A percentile compares a stretch with the other conserved stretches of the same genome.
Conservation (phyloP, 495 filamentous ascomycete genomes). For the Halenospora varia region DNA sequence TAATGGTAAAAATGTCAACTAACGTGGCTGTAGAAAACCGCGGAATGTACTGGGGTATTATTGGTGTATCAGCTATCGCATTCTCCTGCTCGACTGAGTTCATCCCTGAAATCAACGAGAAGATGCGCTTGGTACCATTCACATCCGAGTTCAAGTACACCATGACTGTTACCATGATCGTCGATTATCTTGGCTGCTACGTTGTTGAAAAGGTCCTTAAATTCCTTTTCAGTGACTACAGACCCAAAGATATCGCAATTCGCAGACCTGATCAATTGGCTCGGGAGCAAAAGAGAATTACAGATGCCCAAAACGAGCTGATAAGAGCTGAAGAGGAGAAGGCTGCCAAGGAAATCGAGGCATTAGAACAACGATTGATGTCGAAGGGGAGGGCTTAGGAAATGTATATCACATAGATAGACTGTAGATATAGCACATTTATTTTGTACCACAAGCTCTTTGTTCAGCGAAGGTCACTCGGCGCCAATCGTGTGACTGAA, state of each 20-base stretch:
- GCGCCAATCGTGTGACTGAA: no score
- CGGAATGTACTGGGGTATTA: constrained; percentile 96
- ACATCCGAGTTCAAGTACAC: constrained; percentile 82
- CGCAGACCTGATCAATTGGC: constrained; percentile 84
- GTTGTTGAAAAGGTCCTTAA: constrained; percentile 87
- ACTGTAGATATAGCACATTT: not conserved
- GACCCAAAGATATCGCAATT: constrained; percentile 88
- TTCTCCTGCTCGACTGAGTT: constrained; percentile 97
- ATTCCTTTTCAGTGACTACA: constrained; percentile 82
- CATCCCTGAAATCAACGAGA: constrained; percentile 90
- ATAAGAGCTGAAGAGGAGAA: constrained; percentile 29
- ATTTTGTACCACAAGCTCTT: no score
- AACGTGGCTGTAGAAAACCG: constrained; percentile 63
- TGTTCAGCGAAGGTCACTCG: no score
- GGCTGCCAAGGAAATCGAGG: constrained; percentile 37
- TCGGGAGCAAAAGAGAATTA: constrained; percentile 59
- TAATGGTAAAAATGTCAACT: not conserved
- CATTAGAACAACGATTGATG: constrained; percentile 44
- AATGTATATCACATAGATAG: not conserved
- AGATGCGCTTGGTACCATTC: constrained; percentile 92
- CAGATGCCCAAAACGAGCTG: constrained; percentile 31
- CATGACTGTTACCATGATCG: constrained; percentile 77
- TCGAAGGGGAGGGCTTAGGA: constrained; percentile 22
- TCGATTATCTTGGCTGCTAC: constrained; percentile 89
- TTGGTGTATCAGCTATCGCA: constrained; percentile 82